phyloP scores from a whole-genome alignment of 179 eudicot genomes.

The Silene coronaria region DNA sequence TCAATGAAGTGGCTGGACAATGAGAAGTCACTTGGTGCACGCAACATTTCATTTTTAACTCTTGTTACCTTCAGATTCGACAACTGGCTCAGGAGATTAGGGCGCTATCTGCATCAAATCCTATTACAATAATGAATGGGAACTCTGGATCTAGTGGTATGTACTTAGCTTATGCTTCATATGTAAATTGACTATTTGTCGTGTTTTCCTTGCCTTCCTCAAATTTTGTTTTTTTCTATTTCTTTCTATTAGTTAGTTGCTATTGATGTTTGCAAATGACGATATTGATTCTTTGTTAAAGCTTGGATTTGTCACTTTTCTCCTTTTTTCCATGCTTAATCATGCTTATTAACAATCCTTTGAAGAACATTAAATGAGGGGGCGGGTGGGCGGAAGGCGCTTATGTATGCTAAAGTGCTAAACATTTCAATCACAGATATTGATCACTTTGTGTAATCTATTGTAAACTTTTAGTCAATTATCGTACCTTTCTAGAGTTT shows the following conservation, averaged over 20 bases:
- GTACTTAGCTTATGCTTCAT: slow-evolving; percentile 16
- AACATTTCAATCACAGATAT: not conserved
- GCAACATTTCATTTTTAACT: slow-evolving; percentile 4
- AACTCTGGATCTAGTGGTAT: slow-evolving; percentile 56
- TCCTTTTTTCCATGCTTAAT: not conserved
- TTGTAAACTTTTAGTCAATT: no score
- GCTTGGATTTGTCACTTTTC: not conserved
- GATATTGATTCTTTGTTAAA: not conserved
- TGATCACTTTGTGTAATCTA: not conserved
- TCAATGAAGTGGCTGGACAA: not conserved
- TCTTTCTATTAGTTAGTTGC: not conserved
- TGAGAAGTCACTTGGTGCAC: not conserved
- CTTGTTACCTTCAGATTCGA: slow-evolving; percentile 52
- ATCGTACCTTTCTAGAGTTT: no score
- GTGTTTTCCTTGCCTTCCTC: not conserved
- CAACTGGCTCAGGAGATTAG: slow-evolving; percentile 82
- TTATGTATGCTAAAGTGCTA: not conserved
- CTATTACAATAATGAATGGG: slow-evolving; percentile 60
- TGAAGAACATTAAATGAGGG: not conserved
- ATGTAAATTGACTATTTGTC: no score
- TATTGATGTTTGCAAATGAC: no score
- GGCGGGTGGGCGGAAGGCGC: no score
- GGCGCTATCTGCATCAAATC: slow-evolving; percentile 59
- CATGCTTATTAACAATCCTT: not conserved
- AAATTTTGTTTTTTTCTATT: not conserved